Evolutionary conservation across 2,329 filamentous ascomycete species (phyloP).

Genomic region (Elsinoe australis): DNA sequence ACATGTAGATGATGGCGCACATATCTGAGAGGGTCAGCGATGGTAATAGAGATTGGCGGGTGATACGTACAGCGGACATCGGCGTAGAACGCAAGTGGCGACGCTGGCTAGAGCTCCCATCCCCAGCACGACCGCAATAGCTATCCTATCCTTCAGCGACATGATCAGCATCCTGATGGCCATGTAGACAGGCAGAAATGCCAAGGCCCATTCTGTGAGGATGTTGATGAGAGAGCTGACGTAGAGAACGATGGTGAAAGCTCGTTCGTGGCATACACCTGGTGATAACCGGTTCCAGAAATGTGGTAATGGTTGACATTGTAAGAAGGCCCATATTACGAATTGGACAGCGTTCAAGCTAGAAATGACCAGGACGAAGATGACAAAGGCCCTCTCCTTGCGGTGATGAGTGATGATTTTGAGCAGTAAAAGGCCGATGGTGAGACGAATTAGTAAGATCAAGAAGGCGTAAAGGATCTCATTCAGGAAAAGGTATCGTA

Average conservation of each 20-base stretch:
- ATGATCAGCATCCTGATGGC: slow-evolving; percentile 10
- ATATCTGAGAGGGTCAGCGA: background rate
- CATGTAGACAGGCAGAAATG: slow-evolving; percentile 4
- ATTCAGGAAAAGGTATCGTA: slow-evolving; percentile 10
- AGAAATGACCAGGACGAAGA: slow-evolving; percentile 1
- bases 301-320: background rate
- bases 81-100: slow-evolving; percentile 5
- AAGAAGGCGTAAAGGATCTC: slow-evolving; percentile 24
- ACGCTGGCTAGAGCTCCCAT: slow-evolving; percentile 7
- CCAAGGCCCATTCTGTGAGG: slow-evolving; percentile 9
- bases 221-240: background rate
- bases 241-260: slow-evolving; percentile 11
- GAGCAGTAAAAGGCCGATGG: slow-evolving; percentile 8
- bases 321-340: slow-evolving; percentile 5
- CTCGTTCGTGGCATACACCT: background rate
- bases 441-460: slow-evolving; percentile 18
- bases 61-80: too few species aligned
- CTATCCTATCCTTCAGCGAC: slow-evolving; percentile 1
- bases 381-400: background rate
- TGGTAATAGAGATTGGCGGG: too few species aligned
- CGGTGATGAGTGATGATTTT: slow-evolving; percentile 4
- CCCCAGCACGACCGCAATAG: slow-evolving; percentile 10
- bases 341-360: slow-evolving; percentile 1
- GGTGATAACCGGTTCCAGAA: slow-evolving; percentile 3
- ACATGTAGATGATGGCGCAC: slow-evolving; percentile 14